A percentile compares a stretch with the other conserved stretches of the same genome.
phyloP scores from a whole-genome alignment of 768 basidiomycete genomes.

The Pisolithus orientalis region DNA sequence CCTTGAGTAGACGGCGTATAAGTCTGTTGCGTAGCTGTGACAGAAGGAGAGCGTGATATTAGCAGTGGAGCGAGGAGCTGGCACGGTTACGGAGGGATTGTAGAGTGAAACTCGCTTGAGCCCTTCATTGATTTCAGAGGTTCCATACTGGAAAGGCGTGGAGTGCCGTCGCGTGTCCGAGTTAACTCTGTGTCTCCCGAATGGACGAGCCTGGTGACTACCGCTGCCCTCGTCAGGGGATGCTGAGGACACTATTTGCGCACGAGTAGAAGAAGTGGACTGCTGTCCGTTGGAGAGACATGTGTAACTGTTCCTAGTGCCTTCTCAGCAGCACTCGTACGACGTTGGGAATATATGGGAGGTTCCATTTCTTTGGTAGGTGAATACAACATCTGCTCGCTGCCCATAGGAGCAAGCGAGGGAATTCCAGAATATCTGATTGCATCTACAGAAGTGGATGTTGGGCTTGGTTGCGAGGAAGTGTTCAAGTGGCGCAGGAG shows the following conservation, averaged over 20 bases:
- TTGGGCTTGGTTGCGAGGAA: conserved; percentile 6
- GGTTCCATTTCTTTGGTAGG: conserved; percentile 31
- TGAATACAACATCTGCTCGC: conserved; percentile 20
- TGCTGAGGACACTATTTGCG: conserved; percentile 9
- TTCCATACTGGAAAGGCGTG: background rate
- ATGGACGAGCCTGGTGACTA: conserved; percentile 11
- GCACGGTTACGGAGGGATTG: conserved; percentile 17
- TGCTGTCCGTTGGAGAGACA: conserved; percentile 46
- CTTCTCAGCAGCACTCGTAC: conserved; percentile 62
- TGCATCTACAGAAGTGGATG: conserved; percentile 8
- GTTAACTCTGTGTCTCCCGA: conserved; percentile 21
- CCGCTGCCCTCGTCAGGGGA: conserved; percentile 13
- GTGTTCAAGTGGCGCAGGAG: conserved; percentile 7
- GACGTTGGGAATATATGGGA: conserved; percentile 29
- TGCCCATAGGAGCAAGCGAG: conserved; percentile 10
- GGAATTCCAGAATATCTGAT: conserved; percentile 16
- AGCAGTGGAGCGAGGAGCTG: conserved; percentile 39
- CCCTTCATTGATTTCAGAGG: conserved; percentile 16
- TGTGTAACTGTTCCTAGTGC: conserved; percentile 61
- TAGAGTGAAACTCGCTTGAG: conserved; percentile 18
- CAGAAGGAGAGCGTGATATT: conserved; percentile 54
- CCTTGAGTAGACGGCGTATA: conserved; percentile 20
- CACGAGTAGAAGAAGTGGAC: conserved; percentile 7
- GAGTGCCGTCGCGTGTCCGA: conserved; percentile 25
- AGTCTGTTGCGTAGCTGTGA: conserved; percentile 35